Percentiles rank a stretch among this genome's conserved stretches.
Conservation (phyloP, 1,139 yeast species). For the Debaryomycetaceae sp. region DNA sequence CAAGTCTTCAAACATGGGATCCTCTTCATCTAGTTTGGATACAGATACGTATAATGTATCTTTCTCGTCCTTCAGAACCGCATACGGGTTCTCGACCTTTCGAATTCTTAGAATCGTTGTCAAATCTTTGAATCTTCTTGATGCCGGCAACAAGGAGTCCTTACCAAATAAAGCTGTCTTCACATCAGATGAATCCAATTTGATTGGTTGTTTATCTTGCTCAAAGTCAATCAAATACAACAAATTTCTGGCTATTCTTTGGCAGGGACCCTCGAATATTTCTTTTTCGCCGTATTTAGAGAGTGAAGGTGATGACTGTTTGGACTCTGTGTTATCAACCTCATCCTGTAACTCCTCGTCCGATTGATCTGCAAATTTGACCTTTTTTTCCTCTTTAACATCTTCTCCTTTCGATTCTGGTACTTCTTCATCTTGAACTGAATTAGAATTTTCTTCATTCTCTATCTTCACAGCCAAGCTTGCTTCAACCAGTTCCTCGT, state of each 20-base stretch:
- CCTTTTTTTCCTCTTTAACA: conserved; percentile 13
- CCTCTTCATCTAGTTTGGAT: conserved; percentile 33
- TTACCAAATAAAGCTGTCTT: conserved; percentile 57
- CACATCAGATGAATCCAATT: conserved; percentile 23
- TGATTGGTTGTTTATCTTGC: conserved; percentile 21
- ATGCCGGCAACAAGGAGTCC: conserved; percentile 51
- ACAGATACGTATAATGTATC: conserved; percentile 35
- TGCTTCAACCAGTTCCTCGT: background rate
- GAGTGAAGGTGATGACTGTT: conserved; percentile 8
- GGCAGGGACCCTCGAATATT: conserved; percentile 63
- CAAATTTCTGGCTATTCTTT: conserved; percentile 50
- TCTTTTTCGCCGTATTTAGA: conserved; percentile 15
- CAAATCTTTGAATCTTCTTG: conserved; percentile 51
- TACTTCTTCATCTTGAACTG: too few relatives aligned
- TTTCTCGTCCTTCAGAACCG: conserved; percentile 32
- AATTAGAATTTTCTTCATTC: too few relatives aligned
- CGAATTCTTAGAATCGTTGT: conserved; percentile 54
- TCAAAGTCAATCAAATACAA: conserved; percentile 49
- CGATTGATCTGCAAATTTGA: conserved; percentile 29
- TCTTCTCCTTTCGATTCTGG: background rate
- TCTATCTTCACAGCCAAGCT: too few relatives aligned
- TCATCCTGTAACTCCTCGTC: conserved; percentile 10
- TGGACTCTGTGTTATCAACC: conserved; percentile 6
- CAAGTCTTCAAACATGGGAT: conserved; percentile 47
- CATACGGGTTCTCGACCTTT: conserved; percentile 41